These are phyloP conservation scores for Gentiana dahurica DNA, from an alignment of 257 asterid genomes.

Conservation along the genomic window DNA sequence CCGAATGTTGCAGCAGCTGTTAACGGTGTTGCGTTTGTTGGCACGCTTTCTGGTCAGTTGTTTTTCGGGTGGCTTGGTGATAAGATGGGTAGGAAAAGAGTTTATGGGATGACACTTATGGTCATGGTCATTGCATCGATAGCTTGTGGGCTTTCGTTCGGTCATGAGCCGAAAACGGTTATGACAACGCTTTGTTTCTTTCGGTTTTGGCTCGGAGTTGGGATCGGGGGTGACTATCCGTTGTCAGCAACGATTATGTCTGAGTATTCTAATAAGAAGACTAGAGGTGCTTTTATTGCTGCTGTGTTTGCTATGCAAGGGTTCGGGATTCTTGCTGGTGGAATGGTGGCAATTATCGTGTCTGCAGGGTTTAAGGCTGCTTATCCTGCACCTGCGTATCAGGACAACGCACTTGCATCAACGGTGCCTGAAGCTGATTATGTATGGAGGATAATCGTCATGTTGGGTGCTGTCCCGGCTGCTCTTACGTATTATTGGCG, in stretches of 20 bases:
- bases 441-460: conserved; percentile 30
- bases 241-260: conserved; percentile 75
- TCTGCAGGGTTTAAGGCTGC: conserved; percentile 20
- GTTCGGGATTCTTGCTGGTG: conserved; percentile 45
- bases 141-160: conserved; percentile 52
- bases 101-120: conserved; percentile 50
- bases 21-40: conserved; percentile 58
- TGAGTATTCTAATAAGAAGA: conserved; percentile 52
- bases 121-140: conserved; percentile 48
- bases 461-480: conserved; percentile 37
- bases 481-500: conserved; percentile 38
- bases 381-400: conserved; percentile 19
- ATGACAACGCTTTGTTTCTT: conserved; percentile 61
- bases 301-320: conserved; percentile 79
- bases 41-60: conserved; percentile 51
- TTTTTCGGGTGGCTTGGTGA: conserved; percentile 80
- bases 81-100: conserved; percentile 56
- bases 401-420: conserved; percentile 7
- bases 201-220: conserved; percentile 64
- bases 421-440: conserved; percentile 26
- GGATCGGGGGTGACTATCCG: conserved; percentile 73
- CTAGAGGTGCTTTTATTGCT: conserved; percentile 58
- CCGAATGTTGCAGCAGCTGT: conserved; percentile 37
- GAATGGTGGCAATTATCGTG: conserved; percentile 29
- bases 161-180: conserved; percentile 30